Evolutionary conservation across 2,329 filamentous ascomycete genomes (phyloP).

Genomic region (Claviceps sp.): DNA sequence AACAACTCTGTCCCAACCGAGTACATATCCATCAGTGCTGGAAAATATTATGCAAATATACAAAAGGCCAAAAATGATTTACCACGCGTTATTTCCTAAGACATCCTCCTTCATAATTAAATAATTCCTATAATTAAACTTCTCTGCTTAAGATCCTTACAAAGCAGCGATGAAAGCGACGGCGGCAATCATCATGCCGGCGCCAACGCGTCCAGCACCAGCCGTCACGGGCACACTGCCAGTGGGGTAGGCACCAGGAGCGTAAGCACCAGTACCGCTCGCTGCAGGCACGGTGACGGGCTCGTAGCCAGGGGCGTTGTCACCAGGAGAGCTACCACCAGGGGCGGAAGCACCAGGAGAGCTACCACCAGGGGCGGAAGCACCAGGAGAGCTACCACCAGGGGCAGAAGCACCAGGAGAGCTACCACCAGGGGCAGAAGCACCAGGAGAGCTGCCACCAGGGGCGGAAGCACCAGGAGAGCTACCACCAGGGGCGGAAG

Average conservation of each 20-base stretch:
- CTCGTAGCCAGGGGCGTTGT: neutral
- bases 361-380: neutral
- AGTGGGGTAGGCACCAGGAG: constrained; percentile 18
- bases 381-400: neutral
- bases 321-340: neutral
- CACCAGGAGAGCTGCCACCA: neutral
- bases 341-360: neutral
- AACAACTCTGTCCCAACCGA: no score
- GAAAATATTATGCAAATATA: no score
- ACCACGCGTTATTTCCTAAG: no score
- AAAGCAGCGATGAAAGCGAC: constrained; percentile 32
- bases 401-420: neutral
- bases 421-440: neutral
- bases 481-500: neutral
- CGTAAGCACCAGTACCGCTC: constrained; percentile 21
- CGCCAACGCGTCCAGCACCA: constrained; percentile 25
- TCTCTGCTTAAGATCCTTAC: constrained; percentile 19
- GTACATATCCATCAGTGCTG: no score
- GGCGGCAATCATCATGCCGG: constrained; percentile 30
- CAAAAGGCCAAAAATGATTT: no score
- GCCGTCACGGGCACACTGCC: constrained; percentile 23
- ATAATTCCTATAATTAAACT: no score
- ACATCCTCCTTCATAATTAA: no score
- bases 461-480: neutral
- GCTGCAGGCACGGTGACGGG: constrained; percentile 10